Base-by-base conservation (phyloP, 148 eudicot species). In the Rheum nobile region DNA sequence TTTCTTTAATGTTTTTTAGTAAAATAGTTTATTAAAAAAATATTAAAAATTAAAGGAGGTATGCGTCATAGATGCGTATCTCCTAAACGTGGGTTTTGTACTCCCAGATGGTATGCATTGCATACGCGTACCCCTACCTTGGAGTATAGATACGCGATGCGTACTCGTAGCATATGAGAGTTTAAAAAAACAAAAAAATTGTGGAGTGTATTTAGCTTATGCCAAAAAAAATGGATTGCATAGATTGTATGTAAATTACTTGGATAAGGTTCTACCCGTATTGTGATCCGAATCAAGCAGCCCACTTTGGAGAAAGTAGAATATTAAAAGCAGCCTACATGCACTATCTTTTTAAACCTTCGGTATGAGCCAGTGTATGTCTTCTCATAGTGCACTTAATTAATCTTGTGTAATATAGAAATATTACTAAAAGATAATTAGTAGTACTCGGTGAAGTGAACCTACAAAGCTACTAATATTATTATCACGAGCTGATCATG, bases 301-400 rank as follows among this genome's bases (percentile, higher is more conserved):
- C 69, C 70, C 39, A 32, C 70, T 4, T 28, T 57, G 31, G 11
- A 24, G 65, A 57, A 24, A 26, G 32, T 57, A 12, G 16, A 57
- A 57, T 10, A 26, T 9, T 26, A 55, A 22, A 22, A 57, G 39
- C 39, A 1, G 8, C 22, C 69, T 41, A 65, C 22, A 65, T 65
- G 70, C 39, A 65, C 13, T 55, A 2, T n/a, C n/a, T 22, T 9
- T 41, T 41, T 41, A 24, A 6, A 26, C 31, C 67, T 57, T 12
- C 11, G 32, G 34, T 12, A 57, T 57, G 16, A 28, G 32, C 32
- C 21, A 65, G 70, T 65, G 70, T 65, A 65, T 65, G 38, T 16
- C 70, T 34, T 65, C 70, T 65, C 70, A 65, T 17, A 17, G 41
- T 65, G 39, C 70, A 65, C 70, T 65, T 65, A 34, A 16, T 65